These are phyloP conservation scores for Ophiosphaerella korrae DNA, from an alignment of 2,329 filamentous ascomycete species.

Conservation along the genomic window DNA sequence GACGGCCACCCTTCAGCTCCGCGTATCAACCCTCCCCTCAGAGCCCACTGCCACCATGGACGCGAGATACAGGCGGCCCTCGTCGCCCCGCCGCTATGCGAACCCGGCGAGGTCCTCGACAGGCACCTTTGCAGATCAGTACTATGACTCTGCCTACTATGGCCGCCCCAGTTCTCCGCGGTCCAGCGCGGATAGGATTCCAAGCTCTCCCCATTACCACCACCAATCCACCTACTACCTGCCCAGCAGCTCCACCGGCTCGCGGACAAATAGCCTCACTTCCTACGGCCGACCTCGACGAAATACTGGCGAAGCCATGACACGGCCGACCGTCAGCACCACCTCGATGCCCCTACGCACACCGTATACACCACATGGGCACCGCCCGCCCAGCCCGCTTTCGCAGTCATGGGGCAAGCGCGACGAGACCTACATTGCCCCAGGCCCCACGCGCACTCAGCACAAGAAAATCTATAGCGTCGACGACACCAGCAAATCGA, in stretches of 20 bases:
- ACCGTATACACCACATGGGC: constrained; percentile 26
- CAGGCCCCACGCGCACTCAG: constrained; percentile 35
- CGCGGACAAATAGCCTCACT: constrained; percentile 39
- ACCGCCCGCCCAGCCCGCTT: constrained; percentile 50
- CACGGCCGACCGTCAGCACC: constrained; percentile 43
- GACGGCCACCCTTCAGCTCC: constrained; percentile 27
- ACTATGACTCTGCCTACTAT: constrained; percentile 39
- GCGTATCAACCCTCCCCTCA: constrained; percentile 4
- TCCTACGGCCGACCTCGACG: constrained; percentile 53
- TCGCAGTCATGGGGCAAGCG: constrained; percentile 41
- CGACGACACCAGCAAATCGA: constrained; percentile 49
- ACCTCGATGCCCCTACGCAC: constrained; percentile 41
- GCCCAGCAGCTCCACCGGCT: constrained; percentile 32
- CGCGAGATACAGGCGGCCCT: constrained; percentile 41
- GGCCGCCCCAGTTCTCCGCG: constrained; percentile 40
- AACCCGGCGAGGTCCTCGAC: constrained; percentile 45
- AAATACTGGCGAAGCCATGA: constrained; percentile 48
- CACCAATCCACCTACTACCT: constrained; percentile 28
- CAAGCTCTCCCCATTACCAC: constrained; percentile 31
- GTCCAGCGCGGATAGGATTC: constrained; percentile 41
- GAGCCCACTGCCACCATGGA: constrained; percentile 35
- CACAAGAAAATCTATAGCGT: constrained; percentile 58
- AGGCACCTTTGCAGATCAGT: constrained; percentile 43
- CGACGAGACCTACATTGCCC: constrained; percentile 47
- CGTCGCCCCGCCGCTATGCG: constrained; percentile 41